Base-by-base conservation (phyloP, 257 asterid genomes). In the Nyctanthes arbortristis region DNA sequence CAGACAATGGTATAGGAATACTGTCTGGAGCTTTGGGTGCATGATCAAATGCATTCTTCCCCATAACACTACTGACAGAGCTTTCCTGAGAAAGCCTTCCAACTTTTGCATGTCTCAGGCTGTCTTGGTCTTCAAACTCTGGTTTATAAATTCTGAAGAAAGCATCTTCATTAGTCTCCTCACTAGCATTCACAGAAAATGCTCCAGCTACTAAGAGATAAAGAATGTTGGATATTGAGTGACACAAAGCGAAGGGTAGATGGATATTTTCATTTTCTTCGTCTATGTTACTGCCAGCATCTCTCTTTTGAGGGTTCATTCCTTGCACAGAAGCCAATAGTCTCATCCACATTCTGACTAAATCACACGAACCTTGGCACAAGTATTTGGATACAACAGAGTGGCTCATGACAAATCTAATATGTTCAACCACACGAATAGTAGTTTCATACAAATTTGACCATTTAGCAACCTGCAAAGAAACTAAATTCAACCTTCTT, bases 391-490 rank as follows among this genome's bases (percentile, higher is more conserved):
- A 87, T 39, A 94, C 97, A 62, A 79, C 86, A 74, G 89, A 77
- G 80, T 94, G 99, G 82, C 97, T 85, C 90, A 91, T 85, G 62
- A 94, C 96, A 87, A 87, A 91, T 79, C 95, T 85, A 39, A 94
- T 75, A 76, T 94, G 96, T 66, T 85, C 97, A 78, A 91, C 84
- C 70, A 94, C 95, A 64, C 92, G 95, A 72, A 85, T 45, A 61
- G 96, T 89, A 63, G 95, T 89, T 45, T 86, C 95, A 80, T 82
- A 82, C 65, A 91, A 77, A 66, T 77, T 78, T 73, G 78, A 91
- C 97, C 95, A 94, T 84, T 83, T 91, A 52, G 58, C 65, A 72
- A 94, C 96, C 99, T 94, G 85, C 70, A 83, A 82, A 52, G 72
- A 45, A 72, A 68, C 77, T 39, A 62, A 66, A 54, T 40, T 84